Percentiles rank a stretch among this genome's conserved stretches.
Conservation (phyloP, 768 basidiomycete species). For the Pulveroboletus frians region DNA sequence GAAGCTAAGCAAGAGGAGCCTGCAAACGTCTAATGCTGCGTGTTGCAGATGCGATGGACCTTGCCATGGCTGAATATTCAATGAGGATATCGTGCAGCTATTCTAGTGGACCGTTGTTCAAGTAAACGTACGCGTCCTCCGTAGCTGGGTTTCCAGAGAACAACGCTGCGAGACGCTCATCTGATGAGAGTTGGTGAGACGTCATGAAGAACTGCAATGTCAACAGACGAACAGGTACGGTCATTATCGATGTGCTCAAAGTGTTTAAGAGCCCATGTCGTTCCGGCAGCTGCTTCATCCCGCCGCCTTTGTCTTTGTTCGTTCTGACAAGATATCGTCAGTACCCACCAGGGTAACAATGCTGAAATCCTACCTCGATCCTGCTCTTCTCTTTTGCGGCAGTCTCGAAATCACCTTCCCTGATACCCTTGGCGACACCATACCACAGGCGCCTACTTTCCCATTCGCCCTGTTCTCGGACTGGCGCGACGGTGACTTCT, state of each 20-base stretch:
- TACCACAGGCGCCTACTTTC: conserved; percentile 86
- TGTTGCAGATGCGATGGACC: conserved; percentile 3
- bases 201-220: background rate
- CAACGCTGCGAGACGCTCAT: conserved; percentile 58
- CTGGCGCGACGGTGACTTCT: conserved; percentile 60
- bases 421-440: conserved; percentile 84
- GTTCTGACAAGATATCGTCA: conserved; percentile 51
- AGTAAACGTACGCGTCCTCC: conserved; percentile 75
- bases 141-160: conserved; percentile 61
- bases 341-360: background rate
- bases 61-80: background rate
- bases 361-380: conserved; percentile 64
- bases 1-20: conserved; percentile 15
- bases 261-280: conserved; percentile 71
- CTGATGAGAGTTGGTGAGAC: conserved; percentile 19
- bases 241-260: conserved; percentile 70
- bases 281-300: conserved; percentile 72
- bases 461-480: conserved; percentile 68
- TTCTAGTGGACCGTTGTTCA: conserved; percentile 43
- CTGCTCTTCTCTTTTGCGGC: conserved; percentile 83
- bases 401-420: conserved; percentile 86
- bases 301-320: conserved; percentile 85
- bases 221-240: conserved; percentile 54
- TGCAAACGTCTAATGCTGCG: conserved; percentile 6
- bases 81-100: conserved; percentile 12